phyloP scores from a whole-genome alignment of 164 flowering plant species.

The Litsea cubeba region DNA sequence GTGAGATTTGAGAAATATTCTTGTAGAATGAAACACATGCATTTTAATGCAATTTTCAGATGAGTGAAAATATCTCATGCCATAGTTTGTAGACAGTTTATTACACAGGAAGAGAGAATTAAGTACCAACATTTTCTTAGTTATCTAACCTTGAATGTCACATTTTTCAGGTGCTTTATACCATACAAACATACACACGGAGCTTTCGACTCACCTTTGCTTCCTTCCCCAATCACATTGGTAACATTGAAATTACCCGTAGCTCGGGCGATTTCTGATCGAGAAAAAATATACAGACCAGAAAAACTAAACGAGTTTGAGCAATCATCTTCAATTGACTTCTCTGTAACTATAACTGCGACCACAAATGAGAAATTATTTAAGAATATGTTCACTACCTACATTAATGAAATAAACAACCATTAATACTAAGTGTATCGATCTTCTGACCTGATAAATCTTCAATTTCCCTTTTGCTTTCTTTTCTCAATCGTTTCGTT shows the following conservation, averaged over 20 bases:
- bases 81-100: not conserved
- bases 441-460: slow-evolving; percentile 18
- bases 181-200: too few species aligned
- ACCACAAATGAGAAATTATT: not conserved
- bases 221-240: slow-evolving; percentile 23
- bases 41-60: too few species aligned
- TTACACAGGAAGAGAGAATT: not conserved
- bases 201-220: slow-evolving; percentile 9
- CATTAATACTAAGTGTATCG: not conserved
- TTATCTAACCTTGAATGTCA: not conserved
- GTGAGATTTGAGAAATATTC: too few species aligned
- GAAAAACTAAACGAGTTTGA: slow-evolving; percentile 10
- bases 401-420: not conserved
- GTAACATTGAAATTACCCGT: slow-evolving; percentile 15
- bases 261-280: slow-evolving; percentile 18
- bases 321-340: slow-evolving; percentile 14
- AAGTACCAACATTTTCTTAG: not conserved
- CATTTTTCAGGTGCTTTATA: not conserved
- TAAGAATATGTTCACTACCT: not conserved
- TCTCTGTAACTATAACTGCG: slow-evolving; percentile 15
- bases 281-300: slow-evolving; percentile 20
- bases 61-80: too few species aligned
- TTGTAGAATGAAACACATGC: too few species aligned
- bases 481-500: slow-evolving; percentile 10
- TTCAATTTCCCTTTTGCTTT: slow-evolving; percentile 20